Percentiles rank a stretch among this genome's conserved stretches.
Conservation (phyloP, 2,329 filamentous ascomycete species). For the Esteya vermicola region DNA sequence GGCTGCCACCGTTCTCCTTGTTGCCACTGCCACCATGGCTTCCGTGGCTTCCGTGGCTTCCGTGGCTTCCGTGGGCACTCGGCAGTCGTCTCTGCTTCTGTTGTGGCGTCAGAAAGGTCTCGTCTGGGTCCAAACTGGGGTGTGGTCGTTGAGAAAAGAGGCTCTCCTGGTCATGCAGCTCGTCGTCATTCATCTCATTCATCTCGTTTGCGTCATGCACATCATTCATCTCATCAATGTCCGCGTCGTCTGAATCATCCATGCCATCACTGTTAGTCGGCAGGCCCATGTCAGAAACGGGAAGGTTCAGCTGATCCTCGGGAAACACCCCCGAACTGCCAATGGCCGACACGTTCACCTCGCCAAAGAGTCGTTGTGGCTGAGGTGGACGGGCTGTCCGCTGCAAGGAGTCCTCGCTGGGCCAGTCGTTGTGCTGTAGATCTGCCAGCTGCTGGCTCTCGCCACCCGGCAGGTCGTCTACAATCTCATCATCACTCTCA, state of each 20-base stretch:
- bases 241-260: no score
- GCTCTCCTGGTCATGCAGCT: slow-evolving; percentile 15
- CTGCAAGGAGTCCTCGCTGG: slow-evolving; percentile 19
- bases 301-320: slow-evolving; percentile 33
- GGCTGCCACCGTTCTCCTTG: no score
- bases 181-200: not conserved
- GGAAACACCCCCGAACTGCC: slow-evolving; percentile 38
- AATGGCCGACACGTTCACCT: slow-evolving; percentile 37
- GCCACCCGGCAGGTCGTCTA: slow-evolving; percentile 12
- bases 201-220: no score
- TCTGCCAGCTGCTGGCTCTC: slow-evolving; percentile 13
- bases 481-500: slow-evolving; percentile 16
- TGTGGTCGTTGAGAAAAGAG: slow-evolving; percentile 27
- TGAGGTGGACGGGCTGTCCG: slow-evolving; percentile 5
- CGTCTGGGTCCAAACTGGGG: slow-evolving; percentile 33
- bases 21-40: slow-evolving; percentile 5
- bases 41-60: not conserved
- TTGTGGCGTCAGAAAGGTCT: slow-evolving; percentile 6
- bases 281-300: slow-evolving; percentile 16
- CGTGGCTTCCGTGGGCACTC: no score
- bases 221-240: slow-evolving; percentile 8
- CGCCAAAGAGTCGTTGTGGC: slow-evolving; percentile 34
- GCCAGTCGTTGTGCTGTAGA: not conserved
- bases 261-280: slow-evolving; percentile 12
- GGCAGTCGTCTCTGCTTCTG: slow-evolving; percentile 7